Evolutionary conservation across 768 basidiomycete genomes (phyloP).

Genomic region (Neoboletus brunneissimus): DNA sequence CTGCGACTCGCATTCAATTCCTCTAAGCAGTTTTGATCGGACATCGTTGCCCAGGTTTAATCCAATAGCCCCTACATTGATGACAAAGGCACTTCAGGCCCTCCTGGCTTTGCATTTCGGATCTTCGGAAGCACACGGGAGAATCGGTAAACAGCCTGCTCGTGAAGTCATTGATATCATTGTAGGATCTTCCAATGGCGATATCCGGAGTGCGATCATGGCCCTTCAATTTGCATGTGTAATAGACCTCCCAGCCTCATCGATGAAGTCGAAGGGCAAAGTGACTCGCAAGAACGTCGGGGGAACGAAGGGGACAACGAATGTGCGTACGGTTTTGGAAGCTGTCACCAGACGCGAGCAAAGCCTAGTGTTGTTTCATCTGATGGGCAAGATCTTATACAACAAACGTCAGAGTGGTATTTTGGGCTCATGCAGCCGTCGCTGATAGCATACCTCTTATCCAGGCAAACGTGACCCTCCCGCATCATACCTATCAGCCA

Average conservation of each 20-base stretch:
- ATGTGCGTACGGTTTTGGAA: conserved; percentile 50
- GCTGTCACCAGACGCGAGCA: conserved; percentile 81
- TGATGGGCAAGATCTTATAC: conserved; percentile 90
- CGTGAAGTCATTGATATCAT: conserved; percentile 73
- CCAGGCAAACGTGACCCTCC: conserved; percentile 76
- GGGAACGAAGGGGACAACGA: conserved; percentile 15
- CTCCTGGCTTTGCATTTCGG: conserved; percentile 52
- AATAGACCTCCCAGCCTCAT: conserved; percentile 29
- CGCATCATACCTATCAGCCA: conserved; percentile 50
- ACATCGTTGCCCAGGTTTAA: conserved; percentile 64
- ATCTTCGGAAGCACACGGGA: conserved; percentile 14
- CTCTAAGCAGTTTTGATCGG: not conserved
- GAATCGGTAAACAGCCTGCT: conserved; percentile 40
- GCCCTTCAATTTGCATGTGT: conserved; percentile 83
- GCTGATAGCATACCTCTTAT: conserved; percentile 5
- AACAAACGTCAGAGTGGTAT: conserved; percentile 69
- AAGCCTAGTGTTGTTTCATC: conserved; percentile 83
- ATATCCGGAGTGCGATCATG: conserved; percentile 93
- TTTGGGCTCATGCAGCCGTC: not conserved
- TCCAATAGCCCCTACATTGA: conserved; percentile 83
- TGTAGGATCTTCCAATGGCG: conserved; percentile 80
- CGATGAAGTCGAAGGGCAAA: conserved; percentile 22
- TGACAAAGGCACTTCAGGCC: conserved; percentile 72
- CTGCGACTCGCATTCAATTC: not conserved
- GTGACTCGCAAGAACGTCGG: conserved; percentile 32